A percentile compares a stretch with the other conserved stretches of the same genome.
Evolutionary conservation across 345 rosid species (phyloP).

Genomic region (Laguncularia racemosa): DNA sequence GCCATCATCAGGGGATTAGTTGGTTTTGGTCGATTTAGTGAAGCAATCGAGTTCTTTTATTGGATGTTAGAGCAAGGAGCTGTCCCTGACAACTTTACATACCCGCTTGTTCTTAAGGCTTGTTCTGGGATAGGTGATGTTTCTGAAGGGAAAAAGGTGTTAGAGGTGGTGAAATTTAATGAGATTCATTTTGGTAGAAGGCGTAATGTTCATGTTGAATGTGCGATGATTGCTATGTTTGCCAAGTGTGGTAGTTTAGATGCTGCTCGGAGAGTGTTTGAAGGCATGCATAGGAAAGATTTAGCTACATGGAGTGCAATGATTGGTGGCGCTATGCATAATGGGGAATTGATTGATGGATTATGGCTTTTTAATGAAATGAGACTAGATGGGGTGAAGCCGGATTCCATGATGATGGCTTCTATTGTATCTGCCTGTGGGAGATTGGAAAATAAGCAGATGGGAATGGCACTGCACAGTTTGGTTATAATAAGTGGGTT

Average conservation of each 20-base stretch:
- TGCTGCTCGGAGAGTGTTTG: conserved; percentile 32
- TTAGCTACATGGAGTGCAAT: conserved; percentile 49
- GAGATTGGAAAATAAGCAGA: conserved; percentile 14
- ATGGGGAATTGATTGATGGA: conserved; percentile 27
- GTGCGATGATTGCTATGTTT: conserved; percentile 49
- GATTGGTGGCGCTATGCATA: conserved; percentile 34
- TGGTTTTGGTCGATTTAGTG: conserved; percentile 11
- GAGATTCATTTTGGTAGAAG: conserved; percentile 4
- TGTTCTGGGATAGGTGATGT: conserved; percentile 21
- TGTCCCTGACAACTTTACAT: conserved; percentile 27
- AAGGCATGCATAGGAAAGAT: conserved; percentile 32
- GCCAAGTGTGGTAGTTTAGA: conserved; percentile 36
- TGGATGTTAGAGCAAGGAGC: conserved; percentile 19
- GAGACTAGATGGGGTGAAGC: conserved; percentile 21
- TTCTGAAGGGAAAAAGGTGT: conserved; percentile 18
- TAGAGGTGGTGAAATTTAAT: conserved; percentile 13
- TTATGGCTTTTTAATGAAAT: conserved; percentile 24
- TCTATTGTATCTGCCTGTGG: conserved; percentile 27
- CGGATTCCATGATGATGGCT: conserved; percentile 24
- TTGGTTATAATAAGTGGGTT: conserved; percentile 22
- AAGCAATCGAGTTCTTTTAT: conserved; percentile 17
- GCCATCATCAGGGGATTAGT: conserved; percentile 24
- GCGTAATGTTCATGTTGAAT: conserved; percentile 29
- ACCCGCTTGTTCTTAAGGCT: conserved; percentile 33
- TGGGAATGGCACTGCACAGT: conserved; percentile 27